phyloP scores from a whole-genome alignment of 768 basidiomycete genomes.

The Lentinula boryana region DNA sequence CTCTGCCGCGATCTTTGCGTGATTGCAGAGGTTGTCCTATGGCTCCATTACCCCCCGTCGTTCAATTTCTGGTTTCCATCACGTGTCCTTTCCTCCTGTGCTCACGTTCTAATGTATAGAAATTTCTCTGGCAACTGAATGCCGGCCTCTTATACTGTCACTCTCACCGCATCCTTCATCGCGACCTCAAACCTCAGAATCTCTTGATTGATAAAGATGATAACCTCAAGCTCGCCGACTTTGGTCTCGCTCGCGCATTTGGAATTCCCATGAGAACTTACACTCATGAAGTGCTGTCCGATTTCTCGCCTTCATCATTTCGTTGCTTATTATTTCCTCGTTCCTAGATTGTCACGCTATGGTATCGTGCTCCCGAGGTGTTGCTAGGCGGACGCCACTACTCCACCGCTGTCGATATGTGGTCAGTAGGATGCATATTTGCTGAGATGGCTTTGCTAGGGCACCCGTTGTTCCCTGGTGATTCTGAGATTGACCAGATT shows the following conservation, averaged over 20 bases:
- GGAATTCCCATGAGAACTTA: constrained; percentile 99
- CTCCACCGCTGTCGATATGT: constrained; percentile 98
- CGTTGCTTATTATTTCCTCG: background rate
- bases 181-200: constrained; percentile 96
- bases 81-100: constrained; percentile 7
- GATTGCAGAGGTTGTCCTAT: background rate
- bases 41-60: no score
- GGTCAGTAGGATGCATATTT: constrained; percentile 99
- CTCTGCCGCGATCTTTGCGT: background rate
- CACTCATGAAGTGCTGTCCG: constrained; percentile 80
- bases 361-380: constrained; percentile 99
- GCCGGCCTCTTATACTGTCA: constrained; percentile 93
- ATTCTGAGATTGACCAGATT: constrained; percentile 99
- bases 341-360: constrained; percentile 90
- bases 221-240: constrained; percentile 95
- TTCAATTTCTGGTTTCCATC: background rate
- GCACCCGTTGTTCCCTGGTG: constrained; percentile 90
- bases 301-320: background rate
- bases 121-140: constrained; percentile 92
- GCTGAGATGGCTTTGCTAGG: constrained; percentile 97
- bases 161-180: constrained; percentile 92
- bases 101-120: constrained; percentile 40
- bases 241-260: constrained; percentile 93
- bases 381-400: constrained; percentile 94
- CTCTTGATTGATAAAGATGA: constrained; percentile 84